Base-by-base conservation (phyloP, 2,329 filamentous ascomycete species). In the Endothia cerciana region DNA sequence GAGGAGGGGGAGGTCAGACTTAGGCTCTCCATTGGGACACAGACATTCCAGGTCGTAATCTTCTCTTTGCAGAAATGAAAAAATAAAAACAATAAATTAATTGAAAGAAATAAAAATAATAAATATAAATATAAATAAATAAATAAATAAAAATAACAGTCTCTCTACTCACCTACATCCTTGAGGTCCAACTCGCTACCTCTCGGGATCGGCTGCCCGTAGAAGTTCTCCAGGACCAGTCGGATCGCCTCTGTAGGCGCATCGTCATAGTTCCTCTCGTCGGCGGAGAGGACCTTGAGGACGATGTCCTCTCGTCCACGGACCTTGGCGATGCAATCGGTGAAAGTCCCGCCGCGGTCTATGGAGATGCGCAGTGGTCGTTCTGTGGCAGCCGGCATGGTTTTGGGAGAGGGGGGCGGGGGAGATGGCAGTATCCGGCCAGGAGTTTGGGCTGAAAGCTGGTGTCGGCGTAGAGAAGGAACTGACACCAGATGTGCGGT, bases 231-330 rank as follows among this genome's bases (percentile, higher is more conserved):
- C 53, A 60, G 40, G 17, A 66, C 58, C n/a, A 30, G 63, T n/a
- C 63, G 59, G 40, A 65, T 90, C 28, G 87, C 87, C 79, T 90
- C 88, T 19, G 89, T 78, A 0, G 88, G 88, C 3, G 88, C 88
- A 77, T 90, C 88, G 59, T 86, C 78, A 75, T 90, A 90, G 75
- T 90, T 89, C n/a, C 80, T 77, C 0, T 88, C 87, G 71, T 90
- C 88, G 70, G 88, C 87, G 1, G 87, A 90, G 36, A 90, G 81
- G 1, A 90, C 80, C 74, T 90, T 90, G 76, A 90, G 89, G 60
- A 90, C 75, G 38, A 89, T 80, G 71, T 90, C 87, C 75, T 89
- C 87, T 75, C 87, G 82, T 7, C 58, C 63, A 6, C 22, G 59
- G 19, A 65, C 53, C 36, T 10, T 33, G 49, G 56, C 58, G 22